phyloP scores from a whole-genome alignment of 225 moss, liverwort and hornwort genomes.

The Polytrichum commune region DNA sequence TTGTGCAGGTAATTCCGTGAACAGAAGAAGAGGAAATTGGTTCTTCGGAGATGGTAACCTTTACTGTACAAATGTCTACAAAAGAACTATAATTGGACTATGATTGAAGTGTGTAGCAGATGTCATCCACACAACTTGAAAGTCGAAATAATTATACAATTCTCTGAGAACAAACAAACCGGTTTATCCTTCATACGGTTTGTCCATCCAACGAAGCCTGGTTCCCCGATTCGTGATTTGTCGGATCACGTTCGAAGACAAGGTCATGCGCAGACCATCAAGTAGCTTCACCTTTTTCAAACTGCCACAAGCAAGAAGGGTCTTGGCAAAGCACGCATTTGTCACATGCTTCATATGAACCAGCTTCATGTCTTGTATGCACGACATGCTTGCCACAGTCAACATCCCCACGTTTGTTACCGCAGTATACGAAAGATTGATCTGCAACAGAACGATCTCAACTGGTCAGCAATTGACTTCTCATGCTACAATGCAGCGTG shows the following conservation, averaged over 20 bases:
- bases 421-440: conserved; percentile 65
- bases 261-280: conserved; percentile 23
- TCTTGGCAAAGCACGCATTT: conserved; percentile 28
- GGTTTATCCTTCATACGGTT: conserved; percentile 1
- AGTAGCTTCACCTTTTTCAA: conserved; percentile 72
- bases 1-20: too few relatives aligned
- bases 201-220: conserved; percentile 58
- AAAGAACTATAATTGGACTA: too few relatives aligned
- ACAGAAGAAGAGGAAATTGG: too few relatives aligned
- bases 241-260: conserved; percentile 34
- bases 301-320: conserved; percentile 52
- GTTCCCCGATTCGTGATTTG: conserved; percentile 53
- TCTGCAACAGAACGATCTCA: conserved; percentile 23
- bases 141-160: too few relatives aligned
- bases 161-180: too few relatives aligned
- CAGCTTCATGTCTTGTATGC: conserved; percentile 71
- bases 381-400: conserved; percentile 51
- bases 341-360: conserved; percentile 57
- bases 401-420: conserved; percentile 55
- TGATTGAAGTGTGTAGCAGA: too few relatives aligned
- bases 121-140: too few relatives aligned
- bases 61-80: too few relatives aligned
- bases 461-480: background rate
- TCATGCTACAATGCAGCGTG: too few relatives aligned
- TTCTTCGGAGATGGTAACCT: too few relatives aligned